A percentile compares a stretch with the other conserved stretches of the same genome.
phyloP scores from a whole-genome alignment of 768 basidiomycete species.

The Serendipita sp. region DNA sequence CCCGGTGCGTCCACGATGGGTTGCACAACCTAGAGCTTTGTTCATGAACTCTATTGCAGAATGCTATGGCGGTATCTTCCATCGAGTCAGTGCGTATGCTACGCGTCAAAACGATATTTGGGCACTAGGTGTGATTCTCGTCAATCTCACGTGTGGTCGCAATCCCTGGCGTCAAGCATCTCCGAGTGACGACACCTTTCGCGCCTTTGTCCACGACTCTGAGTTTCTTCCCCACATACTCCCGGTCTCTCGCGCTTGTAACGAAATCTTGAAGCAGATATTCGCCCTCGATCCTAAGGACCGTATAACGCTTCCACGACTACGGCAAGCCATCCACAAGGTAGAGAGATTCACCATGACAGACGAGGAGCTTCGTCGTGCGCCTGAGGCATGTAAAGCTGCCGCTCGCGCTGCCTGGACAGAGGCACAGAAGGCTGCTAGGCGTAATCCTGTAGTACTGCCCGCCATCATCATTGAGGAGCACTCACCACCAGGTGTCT shows the following conservation, averaged over 20 bases:
- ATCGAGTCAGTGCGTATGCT: constrained; percentile 53
- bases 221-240: constrained; percentile 50
- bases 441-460: background rate
- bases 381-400: constrained; percentile 2
- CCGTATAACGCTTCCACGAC: constrained; percentile 46
- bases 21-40: background rate
- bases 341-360: constrained; percentile 48
- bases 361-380: constrained; percentile 27
- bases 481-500: background rate
- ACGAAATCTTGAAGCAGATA: constrained; percentile 50
- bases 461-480: background rate
- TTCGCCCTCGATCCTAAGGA: constrained; percentile 47
- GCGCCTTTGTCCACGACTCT: constrained; percentile 48
- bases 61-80: constrained; percentile 44
- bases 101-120: constrained; percentile 87
- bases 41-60: constrained; percentile 15
- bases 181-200: constrained; percentile 57
- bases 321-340: constrained; percentile 38
- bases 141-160: constrained; percentile 86
- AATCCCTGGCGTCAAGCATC: constrained; percentile 94
- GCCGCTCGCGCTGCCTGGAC: background rate
- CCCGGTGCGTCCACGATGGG: constrained; percentile 31
- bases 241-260: constrained; percentile 53
- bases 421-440: background rate
- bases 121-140: constrained; percentile 90